phyloP scores from a whole-genome alignment of 1,284 basidiomycete species.

The Sporisorium exsertum region DNA sequence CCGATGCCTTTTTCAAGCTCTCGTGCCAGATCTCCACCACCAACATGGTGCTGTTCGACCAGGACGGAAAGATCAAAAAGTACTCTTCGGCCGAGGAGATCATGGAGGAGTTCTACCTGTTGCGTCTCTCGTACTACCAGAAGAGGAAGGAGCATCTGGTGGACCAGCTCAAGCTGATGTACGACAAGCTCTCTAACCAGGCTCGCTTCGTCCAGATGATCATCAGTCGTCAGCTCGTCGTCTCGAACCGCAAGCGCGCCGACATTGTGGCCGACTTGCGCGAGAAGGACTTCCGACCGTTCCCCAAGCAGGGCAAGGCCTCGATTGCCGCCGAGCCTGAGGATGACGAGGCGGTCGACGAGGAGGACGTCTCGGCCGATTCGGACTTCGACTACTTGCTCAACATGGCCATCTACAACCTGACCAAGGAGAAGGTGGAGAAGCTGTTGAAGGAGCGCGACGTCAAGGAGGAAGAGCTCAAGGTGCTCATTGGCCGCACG shows the following conservation, averaged over 20 bases:
- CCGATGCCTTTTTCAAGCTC: slow-evolving; percentile 92
- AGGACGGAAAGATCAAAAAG: slow-evolving; percentile 94
- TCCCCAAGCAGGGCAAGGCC: slow-evolving; percentile 82
- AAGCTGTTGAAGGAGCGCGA: slow-evolving; percentile 84
- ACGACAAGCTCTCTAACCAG: slow-evolving; percentile 91
- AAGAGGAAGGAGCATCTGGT: slow-evolving; percentile 87
- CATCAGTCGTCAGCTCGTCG: slow-evolving; percentile 84
- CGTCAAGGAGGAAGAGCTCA: slow-evolving; percentile 85
- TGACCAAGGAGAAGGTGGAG: slow-evolving; percentile 94
- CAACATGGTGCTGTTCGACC: slow-evolving; percentile 99
- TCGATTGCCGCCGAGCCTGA: slow-evolving; percentile 76
- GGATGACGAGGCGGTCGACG: slow-evolving; percentile 72
- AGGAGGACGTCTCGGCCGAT: slow-evolving; percentile 72
- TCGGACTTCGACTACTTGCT: slow-evolving; percentile 94
- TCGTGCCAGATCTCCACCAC: slow-evolving; percentile 83
- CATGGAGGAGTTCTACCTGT: slow-evolving; percentile 90
- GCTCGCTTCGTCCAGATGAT: slow-evolving; percentile 98
- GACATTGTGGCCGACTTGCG: slow-evolving; percentile 88
- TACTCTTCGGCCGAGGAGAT: slow-evolving; percentile 92
- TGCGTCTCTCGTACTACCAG: slow-evolving; percentile 84
- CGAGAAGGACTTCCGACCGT: slow-evolving; percentile 83
- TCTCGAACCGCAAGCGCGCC: slow-evolving; percentile 90
- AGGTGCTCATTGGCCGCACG: slow-evolving; percentile 80
- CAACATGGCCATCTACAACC: slow-evolving; percentile 92
- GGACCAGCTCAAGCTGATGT: slow-evolving; percentile 82